phyloP scores from a whole-genome alignment of 805 yeast species.

The Saturnispora diversa region DNA sequence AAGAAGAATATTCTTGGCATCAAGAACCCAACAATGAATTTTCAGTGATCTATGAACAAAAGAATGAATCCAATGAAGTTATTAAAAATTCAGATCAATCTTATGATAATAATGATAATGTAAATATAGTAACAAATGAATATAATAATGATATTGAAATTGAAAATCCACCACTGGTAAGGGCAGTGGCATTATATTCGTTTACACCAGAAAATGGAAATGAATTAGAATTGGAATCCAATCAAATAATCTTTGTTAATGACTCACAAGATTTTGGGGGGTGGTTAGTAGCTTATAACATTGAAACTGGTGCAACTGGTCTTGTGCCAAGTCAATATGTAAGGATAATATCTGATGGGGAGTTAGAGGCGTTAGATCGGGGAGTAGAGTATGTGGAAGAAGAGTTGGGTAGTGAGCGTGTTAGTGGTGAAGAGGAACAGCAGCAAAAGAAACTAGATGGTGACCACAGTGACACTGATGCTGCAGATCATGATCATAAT shows the following conservation, averaged over 20 bases:
- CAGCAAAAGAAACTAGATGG: too few species aligned
- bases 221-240: conserved; percentile 69
- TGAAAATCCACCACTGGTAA: conserved; percentile 17
- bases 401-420: too few species aligned
- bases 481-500: too few species aligned
- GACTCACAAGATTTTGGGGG: conserved; percentile 48
- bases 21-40: too few species aligned
- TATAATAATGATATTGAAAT: conserved; percentile 17
- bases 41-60: too few species aligned
- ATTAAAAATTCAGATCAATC: too few species aligned
- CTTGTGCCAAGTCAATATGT: conserved; percentile 95
- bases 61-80: too few species aligned
- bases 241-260: conserved; percentile 76
- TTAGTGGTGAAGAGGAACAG: too few species aligned
- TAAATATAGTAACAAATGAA: conserved; percentile 13
- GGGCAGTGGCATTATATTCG: conserved; percentile 81
- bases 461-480: too few species aligned
- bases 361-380: conserved; percentile 21
- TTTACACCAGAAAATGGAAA: conserved; percentile 92
- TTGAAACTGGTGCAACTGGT: conserved; percentile 72
- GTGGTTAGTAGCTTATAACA: conserved; percentile 91
- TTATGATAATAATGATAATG: conserved; percentile 8
- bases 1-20: not conserved
- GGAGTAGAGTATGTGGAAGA: conserved; percentile 21
- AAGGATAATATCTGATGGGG: conserved; percentile 33